Base-by-base conservation (phyloP, 495 filamentous ascomycete genomes). In the Neurospora pannonica region DNA sequence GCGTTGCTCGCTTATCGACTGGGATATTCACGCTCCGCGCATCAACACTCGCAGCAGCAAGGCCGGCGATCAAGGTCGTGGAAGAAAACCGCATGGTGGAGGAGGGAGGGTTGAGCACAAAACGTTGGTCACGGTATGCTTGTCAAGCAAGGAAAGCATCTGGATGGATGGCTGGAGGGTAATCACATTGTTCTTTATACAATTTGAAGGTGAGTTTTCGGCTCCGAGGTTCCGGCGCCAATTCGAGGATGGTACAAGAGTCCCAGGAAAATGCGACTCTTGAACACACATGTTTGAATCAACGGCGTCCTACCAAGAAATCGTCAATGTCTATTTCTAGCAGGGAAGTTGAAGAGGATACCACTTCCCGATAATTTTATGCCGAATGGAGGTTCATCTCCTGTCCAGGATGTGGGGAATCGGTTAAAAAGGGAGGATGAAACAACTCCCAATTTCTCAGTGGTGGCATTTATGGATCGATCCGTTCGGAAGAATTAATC, bases 1-100 rank as follows among this genome's bases (percentile, higher is more conserved):
- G 79, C 4, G 73, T 72, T 6, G 78, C 76, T n/a, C 77, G 76
- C 34, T 71, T 74, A 15, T 71, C 73, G 5, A 72, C 28, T n/a
- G n/a, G n/a, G 6, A 4, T 6, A 15, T 19, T 34, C 15, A 67
- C 54, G 31, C 54, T 36, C 54, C 54, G 15, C 15, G 54, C 54
- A 15, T 34, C 54, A 9, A 67, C 54, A 67, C 28, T 34, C 54
- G 15, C 28, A 19, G 28, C 54, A 17, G 28, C 28, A 28, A 67
- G 28, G 28, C 28, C 28, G 54, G 54, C 54, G 54, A 67, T 67
- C 54, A 67, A 34, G 34, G 7, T 34, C 28, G 54, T 67, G 54
- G 54, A 67, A 34, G 28, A 67, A 28, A 67, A 19, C 31, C 54
- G 24, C 54, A 67, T 67, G 24, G 24, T 67, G 13, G 24, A 19